Evolutionary conservation across 441 rosid species (phyloP).

Genomic region (Capsella rubella): DNA sequence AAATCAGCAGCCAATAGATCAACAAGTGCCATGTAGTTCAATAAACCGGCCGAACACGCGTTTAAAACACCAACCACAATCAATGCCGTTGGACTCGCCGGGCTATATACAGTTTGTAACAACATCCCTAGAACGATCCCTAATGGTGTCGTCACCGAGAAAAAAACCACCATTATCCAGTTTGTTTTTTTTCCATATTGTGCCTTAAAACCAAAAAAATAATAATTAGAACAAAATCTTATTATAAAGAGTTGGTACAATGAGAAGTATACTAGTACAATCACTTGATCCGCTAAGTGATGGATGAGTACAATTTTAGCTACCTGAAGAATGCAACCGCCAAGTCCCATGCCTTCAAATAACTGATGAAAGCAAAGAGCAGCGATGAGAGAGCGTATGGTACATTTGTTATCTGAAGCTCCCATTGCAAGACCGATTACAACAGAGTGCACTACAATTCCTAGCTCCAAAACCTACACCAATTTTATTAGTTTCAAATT

Average conservation of each 20-base stretch:
- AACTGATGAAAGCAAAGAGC: conserved; percentile 64
- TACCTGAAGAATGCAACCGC: conserved; percentile 53
- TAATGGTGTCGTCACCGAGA: conserved; percentile 37
- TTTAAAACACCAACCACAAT: conserved; percentile 51
- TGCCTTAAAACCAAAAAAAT: conserved; percentile 1
- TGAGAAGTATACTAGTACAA: neutral
- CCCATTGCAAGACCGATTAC: conserved; percentile 61
- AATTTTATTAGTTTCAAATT: neutral
- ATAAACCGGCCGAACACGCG: conserved; percentile 55
- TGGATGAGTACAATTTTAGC: neutral
- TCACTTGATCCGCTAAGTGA: neutral
- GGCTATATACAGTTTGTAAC: conserved; percentile 36
- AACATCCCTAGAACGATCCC: conserved; percentile 39
- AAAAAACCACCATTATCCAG: conserved; percentile 14
- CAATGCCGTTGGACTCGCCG: conserved; percentile 39
- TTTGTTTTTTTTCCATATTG: conserved; percentile 25
- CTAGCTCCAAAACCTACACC: conserved; percentile 54
- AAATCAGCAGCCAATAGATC: conserved; percentile 57
- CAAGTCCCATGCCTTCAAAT: conserved; percentile 67
- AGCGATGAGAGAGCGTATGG: conserved; percentile 54
- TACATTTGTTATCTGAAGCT: conserved; percentile 54
- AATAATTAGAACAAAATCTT: neutral
- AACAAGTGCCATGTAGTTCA: conserved; percentile 59
- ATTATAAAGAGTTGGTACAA: neutral
- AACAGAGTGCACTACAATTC: conserved; percentile 62